Conservation (phyloP, 2,329 filamentous ascomycete species). For the Sporothrix brunneoviolacea region DNA sequence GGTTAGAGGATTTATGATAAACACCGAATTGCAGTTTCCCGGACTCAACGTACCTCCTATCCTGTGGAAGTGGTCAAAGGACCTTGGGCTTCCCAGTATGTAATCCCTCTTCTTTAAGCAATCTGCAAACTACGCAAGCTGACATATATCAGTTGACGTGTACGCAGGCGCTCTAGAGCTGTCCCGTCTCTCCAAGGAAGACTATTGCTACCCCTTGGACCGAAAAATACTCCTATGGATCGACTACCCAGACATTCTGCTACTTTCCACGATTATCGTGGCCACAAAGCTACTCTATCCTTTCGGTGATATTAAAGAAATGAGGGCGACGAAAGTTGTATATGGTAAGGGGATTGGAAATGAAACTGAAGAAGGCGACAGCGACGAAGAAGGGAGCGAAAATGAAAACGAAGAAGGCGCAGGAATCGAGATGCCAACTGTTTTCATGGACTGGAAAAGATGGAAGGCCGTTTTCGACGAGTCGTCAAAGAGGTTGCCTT, state of each 20-base stretch:
- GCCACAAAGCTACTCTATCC: slow-evolving; percentile 75
- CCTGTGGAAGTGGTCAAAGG: slow-evolving; percentile 61
- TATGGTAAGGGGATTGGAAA: no score
- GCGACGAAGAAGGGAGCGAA: slow-evolving; percentile 18
- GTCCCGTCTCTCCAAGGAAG: slow-evolving; percentile 41
- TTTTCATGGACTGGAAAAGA: slow-evolving; percentile 63
- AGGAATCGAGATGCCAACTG: slow-evolving; percentile 46
- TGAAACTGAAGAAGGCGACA: slow-evolving; percentile 34
- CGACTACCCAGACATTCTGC: slow-evolving; percentile 66
- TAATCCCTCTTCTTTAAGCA: background rate
- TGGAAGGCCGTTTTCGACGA: slow-evolving; percentile 55
- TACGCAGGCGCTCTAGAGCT: slow-evolving; percentile 55
- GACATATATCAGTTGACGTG: slow-evolving; percentile 49
- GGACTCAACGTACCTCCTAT: slow-evolving; percentile 63
- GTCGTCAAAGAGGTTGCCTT: slow-evolving; percentile 13
- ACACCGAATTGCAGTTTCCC: slow-evolving; percentile 67
- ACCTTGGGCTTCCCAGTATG: slow-evolving; percentile 68
- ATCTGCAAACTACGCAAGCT: slow-evolving; percentile 23
- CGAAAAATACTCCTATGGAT: slow-evolving; percentile 40
- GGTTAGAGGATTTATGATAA: slow-evolving; percentile 54
- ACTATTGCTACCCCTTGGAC: slow-evolving; percentile 51
- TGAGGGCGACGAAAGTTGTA: slow-evolving; percentile 33
- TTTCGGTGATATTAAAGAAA: slow-evolving; percentile 32
- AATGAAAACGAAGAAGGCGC: slow-evolving; percentile 22
- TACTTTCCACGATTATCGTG: slow-evolving; percentile 65